Evolutionary conservation across 1,139 yeast species (phyloP), one percentile per base, ranked within the genome.

Genomic region (Blastobotrys niveus): DNA sequence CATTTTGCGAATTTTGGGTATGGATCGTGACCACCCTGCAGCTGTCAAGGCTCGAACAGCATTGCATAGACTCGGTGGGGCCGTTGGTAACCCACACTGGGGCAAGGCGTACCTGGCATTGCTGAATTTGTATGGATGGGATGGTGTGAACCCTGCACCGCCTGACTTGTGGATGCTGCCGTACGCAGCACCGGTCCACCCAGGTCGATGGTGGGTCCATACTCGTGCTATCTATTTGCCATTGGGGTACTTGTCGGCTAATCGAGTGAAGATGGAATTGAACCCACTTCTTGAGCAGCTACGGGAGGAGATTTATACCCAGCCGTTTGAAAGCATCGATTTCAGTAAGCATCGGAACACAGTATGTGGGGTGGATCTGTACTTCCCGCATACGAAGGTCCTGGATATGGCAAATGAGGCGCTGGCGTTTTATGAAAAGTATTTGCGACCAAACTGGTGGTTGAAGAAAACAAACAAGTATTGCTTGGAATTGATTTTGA

Each of bases 161-260:
- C 93, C 97, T 1, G 99, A 93, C 62, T 67, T 89, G 43, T 93
- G 96, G 94, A 67, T 83, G 52, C 65, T 91, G 39, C 99, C 98
- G 1, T 85, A 87, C 52, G 61, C 72, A 42, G 57, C 82, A 2
- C 95, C 96, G 0, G 71, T 88, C 34, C 98, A 91, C 61, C 98
- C 99, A 1, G 95, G 91, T 24, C 76, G 87, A 60, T 93, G 97
- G 98, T 93, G 99, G 99, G 96, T 91, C 24, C 99, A 93, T 60
- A 91, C 96, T 0, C 70, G 99, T 47, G 96, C 94, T 1, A 87
- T 93, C 27, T 91, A 89, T 58, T 66, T 86, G 37, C 94, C 97
- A 0, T 70, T 89, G 58, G 93, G 96, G 14, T 91, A 89, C 60
- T 63, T 91, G 10, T 77, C 84, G 18, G 71, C 87, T 40, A 73